A percentile compares a stretch with the other conserved stretches of the same genome.
phyloP scores from a whole-genome alignment of 805 yeast genomes.

The Wickerhamomyces ciferrii region DNA sequence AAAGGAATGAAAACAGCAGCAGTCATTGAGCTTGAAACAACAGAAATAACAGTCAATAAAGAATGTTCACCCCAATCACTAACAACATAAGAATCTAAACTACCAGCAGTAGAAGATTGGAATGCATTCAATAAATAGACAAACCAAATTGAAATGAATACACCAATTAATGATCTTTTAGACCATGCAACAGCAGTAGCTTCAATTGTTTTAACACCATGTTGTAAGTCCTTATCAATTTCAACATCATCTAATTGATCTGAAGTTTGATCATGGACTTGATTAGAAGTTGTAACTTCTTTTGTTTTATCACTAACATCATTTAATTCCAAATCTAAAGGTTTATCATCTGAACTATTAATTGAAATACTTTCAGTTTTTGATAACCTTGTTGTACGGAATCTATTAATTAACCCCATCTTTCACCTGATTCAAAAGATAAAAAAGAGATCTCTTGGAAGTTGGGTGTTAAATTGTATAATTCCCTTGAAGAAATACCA shows the following conservation, averaged over 20 bases:
- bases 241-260: not conserved
- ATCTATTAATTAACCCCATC: not conserved
- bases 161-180: not conserved
- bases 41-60: not conserved
- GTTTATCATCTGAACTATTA: not conserved
- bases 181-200: not conserved
- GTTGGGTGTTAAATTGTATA: no score
- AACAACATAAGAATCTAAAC: not conserved
- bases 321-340: no score
- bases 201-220: not conserved
- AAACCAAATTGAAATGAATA: not conserved
- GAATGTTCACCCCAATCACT: not conserved
- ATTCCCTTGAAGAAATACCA: no score
- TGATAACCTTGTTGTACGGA: not conserved
- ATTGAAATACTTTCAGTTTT: not conserved
- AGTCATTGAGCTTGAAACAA: not conserved
- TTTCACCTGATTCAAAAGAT: no score
- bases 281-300: not conserved
- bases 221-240: not conserved
- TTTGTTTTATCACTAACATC: not conserved
- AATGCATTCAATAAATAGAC: not conserved
- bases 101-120: not conserved
- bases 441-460: no score
- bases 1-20: not conserved
- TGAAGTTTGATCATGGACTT: no score